A percentile compares a stretch with the other conserved stretches of the same genome.
Evolutionary conservation across 2,329 filamentous ascomycete species (phyloP).

Genomic region (Lachnum nothofagi): DNA sequence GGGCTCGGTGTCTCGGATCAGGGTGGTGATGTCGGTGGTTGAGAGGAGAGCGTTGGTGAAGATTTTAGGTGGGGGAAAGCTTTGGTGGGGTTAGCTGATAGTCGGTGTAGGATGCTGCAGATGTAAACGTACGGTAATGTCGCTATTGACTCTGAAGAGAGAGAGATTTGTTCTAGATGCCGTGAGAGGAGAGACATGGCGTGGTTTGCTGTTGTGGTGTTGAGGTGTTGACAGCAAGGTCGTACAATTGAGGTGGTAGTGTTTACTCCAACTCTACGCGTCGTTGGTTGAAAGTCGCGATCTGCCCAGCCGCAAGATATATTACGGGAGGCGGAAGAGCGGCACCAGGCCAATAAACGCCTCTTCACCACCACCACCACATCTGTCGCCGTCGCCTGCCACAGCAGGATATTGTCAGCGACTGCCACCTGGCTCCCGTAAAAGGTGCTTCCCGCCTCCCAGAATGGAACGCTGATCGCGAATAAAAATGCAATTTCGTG

Average conservation of each 20-base stretch:
- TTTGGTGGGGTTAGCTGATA: constrained; percentile 34
- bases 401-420: background rate
- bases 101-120: constrained; percentile 4
- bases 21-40: constrained; percentile 82
- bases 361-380: background rate
- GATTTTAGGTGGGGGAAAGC: constrained; percentile 85
- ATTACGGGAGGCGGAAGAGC: background rate
- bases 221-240: too few relatives aligned
- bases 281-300: constrained; percentile 1
- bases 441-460: background rate
- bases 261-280: constrained; percentile 14
- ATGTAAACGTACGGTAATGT: constrained; percentile 58
- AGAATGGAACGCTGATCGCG: background rate
- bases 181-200: constrained; percentile 64
- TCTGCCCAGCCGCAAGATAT: too few relatives aligned
- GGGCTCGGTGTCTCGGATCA: constrained; percentile 91
- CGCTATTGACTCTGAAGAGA: constrained; percentile 71
- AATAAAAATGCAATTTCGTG: background rate
- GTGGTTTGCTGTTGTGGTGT: constrained; percentile 9
- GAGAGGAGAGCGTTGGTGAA: constrained; percentile 91
- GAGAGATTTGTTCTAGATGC: constrained; percentile 71
- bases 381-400: too few relatives aligned
- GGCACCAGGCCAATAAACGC: background rate
- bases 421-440: background rate
- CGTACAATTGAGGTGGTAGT: constrained; percentile 1